Evolutionary conservation across 2,329 filamentous ascomycete genomes (phyloP).

Genomic region (Colletotrichum tofieldiae): DNA sequence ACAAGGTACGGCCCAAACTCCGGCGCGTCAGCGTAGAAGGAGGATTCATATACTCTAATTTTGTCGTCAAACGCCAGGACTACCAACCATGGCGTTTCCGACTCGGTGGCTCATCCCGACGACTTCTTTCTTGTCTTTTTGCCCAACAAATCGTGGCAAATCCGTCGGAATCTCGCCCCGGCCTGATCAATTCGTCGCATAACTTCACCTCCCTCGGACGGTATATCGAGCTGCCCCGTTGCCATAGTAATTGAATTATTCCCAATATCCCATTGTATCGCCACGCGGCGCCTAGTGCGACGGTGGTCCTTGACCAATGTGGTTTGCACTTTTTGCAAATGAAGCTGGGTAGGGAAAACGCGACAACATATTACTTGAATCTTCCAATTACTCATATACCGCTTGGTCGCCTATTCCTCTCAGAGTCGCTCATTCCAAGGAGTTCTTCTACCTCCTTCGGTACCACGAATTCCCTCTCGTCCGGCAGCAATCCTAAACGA

Average conservation of each 20-base stretch:
- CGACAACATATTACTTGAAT: neutral
- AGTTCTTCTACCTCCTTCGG: conserved; percentile 53
- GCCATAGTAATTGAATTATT: too few species aligned
- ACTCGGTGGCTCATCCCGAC: neutral
- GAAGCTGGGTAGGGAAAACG: neutral
- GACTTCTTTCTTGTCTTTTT: neutral
- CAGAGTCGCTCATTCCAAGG: conserved; percentile 51
- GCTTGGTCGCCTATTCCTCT: neutral
- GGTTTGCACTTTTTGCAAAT: too few species aligned
- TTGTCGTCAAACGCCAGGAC: neutral
- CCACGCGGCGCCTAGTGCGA: too few species aligned
- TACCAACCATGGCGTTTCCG: too few species aligned
- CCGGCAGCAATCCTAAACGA: conserved; percentile 57
- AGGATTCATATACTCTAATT: neutral
- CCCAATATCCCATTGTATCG: too few species aligned
- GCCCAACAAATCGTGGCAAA: neutral
- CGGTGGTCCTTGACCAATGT: too few species aligned
- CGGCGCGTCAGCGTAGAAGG: neutral
- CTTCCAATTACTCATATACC: neutral
- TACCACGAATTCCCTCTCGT: conserved; percentile 61
- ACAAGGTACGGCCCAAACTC: neutral
- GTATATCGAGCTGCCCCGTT: neutral
- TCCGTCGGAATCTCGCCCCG: neutral
- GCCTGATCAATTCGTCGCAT: neutral
- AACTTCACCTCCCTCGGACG: neutral